Percentiles rank a stretch among this genome's conserved stretches.
phyloP scores from a whole-genome alignment of 371 early-diverging fungal species.

The Rhizomucor pusillus region DNA sequence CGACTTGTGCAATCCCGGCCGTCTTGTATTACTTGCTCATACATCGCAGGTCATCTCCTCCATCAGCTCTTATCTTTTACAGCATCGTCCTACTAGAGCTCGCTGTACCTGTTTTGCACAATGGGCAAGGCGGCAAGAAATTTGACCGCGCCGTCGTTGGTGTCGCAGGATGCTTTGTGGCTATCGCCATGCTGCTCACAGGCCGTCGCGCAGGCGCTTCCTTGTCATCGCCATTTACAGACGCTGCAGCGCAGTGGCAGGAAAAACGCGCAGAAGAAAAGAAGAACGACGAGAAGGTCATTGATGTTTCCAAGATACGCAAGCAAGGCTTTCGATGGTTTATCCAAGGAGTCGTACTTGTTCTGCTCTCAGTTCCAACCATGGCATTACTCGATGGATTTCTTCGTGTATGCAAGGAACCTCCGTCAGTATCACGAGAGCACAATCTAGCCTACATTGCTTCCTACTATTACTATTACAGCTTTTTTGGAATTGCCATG shows the following conservation, averaged over 20 bases:
- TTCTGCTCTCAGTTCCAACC: conserved; percentile 16
- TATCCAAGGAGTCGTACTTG: conserved; percentile 5
- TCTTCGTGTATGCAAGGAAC: conserved; percentile 20
- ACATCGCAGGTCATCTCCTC: not conserved
- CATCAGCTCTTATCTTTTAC: too few relatives aligned
- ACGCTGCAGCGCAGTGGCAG: conserved; percentile 13
- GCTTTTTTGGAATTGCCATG: conserved; percentile 19
- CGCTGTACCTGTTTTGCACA: not conserved
- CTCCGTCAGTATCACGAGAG: conserved; percentile 12
- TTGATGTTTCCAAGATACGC: conserved; percentile 6
- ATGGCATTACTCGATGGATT: conserved; percentile 26
- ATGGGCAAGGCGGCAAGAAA: conserved; percentile 1
- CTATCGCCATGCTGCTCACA: conserved; percentile 19
- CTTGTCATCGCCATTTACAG: conserved; percentile 8
- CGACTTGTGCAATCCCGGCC: not conserved
- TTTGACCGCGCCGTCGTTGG: conserved; percentile 9
- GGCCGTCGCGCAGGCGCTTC: conserved; percentile 12
- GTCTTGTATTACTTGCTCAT: not conserved
- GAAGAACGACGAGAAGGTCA: not conserved
- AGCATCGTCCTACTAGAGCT: not conserved
- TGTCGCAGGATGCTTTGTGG: conserved; percentile 15
- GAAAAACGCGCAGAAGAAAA: not conserved
- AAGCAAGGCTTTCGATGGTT: conserved; percentile 12
- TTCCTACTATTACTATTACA: conserved; percentile 13
- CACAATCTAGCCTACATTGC: not conserved